phyloP scores from a whole-genome alignment of 2,329 filamentous ascomycete species.

The Rhynchosporium secalis region DNA sequence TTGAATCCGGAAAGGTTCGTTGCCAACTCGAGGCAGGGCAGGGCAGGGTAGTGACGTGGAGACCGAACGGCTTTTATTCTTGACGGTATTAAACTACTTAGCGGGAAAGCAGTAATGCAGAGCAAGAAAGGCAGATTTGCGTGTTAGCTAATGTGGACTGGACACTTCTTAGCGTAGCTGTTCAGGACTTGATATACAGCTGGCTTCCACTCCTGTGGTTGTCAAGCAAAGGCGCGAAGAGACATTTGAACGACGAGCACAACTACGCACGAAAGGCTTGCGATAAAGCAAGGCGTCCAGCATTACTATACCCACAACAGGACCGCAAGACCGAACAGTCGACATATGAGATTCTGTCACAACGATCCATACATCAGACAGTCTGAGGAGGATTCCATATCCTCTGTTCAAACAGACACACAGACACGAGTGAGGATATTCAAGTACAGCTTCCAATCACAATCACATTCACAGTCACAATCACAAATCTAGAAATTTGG shows the following conservation, averaged over 20 bases:
- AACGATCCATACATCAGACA: background rate
- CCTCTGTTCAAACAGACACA: background rate
- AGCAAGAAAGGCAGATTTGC: background rate
- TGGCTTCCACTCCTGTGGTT: background rate
- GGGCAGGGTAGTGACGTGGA: background rate
- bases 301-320: background rate
- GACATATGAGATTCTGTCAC: background rate
- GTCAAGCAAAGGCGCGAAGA: no score
- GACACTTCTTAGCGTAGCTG: background rate
- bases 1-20: background rate
- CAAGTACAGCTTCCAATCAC: background rate
- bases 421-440: background rate
- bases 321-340: background rate
- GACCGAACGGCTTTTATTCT: background rate
- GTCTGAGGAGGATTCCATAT: background rate
- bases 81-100: background rate
- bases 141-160: background rate
- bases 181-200: constrained; percentile 12
- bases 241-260: no score
- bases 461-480: background rate
- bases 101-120: background rate
- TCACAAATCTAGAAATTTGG: background rate
- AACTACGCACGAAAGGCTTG: no score
- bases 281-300: no score
- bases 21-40: background rate